Percentiles rank a stretch among this genome's conserved stretches.
Conservation (phyloP, 2,329 filamentous ascomycete species). For the Cryphonectria carpinicola region DNA sequence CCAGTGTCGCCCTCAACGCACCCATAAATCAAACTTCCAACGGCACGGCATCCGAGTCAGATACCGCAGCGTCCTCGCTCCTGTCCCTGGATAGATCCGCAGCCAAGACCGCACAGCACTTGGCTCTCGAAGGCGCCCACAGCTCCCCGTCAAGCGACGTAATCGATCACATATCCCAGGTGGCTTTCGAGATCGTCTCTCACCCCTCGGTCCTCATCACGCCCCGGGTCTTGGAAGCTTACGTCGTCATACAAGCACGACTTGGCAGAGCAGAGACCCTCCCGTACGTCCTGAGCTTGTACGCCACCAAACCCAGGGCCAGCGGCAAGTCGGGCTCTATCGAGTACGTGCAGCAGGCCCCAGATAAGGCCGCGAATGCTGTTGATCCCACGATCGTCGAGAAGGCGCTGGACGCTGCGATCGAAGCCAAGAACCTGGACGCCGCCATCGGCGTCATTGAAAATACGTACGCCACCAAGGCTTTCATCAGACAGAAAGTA, state of each 20-base stretch:
- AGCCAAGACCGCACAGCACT: constrained; percentile 15
- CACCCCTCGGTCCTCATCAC: constrained; percentile 82
- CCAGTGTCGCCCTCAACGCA: constrained; percentile 39
- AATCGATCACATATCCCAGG: constrained; percentile 57
- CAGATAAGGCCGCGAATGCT: constrained; percentile 71
- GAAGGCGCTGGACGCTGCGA: constrained; percentile 76
- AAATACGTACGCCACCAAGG: constrained; percentile 66
- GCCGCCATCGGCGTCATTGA: constrained; percentile 78
- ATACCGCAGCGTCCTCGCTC: constrained; percentile 58
- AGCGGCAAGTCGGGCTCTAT: constrained; percentile 61
- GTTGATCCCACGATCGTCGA: constrained; percentile 73
- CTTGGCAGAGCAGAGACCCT: constrained; percentile 76
- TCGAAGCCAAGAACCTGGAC: constrained; percentile 76
- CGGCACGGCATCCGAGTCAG: constrained; percentile 42
- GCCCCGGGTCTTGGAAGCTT: constrained; percentile 69
- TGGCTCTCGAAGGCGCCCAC: constrained; percentile 21
- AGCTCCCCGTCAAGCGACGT: constrained; percentile 45
- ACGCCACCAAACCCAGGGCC: constrained; percentile 80
- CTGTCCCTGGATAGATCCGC: constrained; percentile 45
- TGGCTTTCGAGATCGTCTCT: constrained; percentile 71
- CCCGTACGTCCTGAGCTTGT: constrained; percentile 79
- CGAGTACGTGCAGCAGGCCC: constrained; percentile 64
- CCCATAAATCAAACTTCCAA: constrained; percentile 47
- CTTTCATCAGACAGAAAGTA: constrained; percentile 70
- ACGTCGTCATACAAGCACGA: constrained; percentile 75